These are phyloP conservation scores for Wallemia ichthyophaga DNA, from an alignment of 1,284 basidiomycete genomes.

Conservation along the genomic window DNA sequence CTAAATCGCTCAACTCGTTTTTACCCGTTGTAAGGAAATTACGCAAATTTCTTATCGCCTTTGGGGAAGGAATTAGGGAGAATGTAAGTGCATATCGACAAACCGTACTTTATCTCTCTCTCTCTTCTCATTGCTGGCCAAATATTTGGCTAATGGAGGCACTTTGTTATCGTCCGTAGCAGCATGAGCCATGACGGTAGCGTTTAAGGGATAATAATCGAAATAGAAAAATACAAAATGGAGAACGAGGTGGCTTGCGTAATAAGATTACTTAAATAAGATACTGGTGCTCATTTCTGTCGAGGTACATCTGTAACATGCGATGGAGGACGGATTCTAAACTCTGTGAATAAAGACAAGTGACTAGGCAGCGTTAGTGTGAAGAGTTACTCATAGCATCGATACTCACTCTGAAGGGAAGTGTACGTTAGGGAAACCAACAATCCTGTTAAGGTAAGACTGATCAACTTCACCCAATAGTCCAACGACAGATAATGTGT, in stretches of 20 bases:
- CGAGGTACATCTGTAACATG: not conserved
- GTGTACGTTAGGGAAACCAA: slow-evolving; percentile 89
- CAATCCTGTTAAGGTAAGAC: slow-evolving; percentile 57
- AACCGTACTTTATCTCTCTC: slow-evolving; percentile 45
- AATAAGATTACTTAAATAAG: not conserved
- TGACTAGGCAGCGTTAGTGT: not conserved
- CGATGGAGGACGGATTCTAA: not conserved
- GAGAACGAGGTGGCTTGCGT: not conserved
- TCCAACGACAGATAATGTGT: slow-evolving; percentile 49
- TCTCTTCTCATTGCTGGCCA: slow-evolving; percentile 71
- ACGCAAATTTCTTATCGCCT: slow-evolving; percentile 16
- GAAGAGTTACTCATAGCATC: slow-evolving; percentile 2
- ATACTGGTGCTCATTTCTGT: not conserved
- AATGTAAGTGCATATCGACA: slow-evolving; percentile 8
- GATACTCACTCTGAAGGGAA: slow-evolving; percentile 70
- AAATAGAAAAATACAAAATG: not conserved
- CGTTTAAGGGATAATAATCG: not conserved
- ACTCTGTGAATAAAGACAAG: not conserved
- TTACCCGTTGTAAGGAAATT: slow-evolving; percentile 6
- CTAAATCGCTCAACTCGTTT: slow-evolving; percentile 24
- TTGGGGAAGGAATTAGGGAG: not conserved
- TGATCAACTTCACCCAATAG: slow-evolving; percentile 69
- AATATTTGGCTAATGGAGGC: slow-evolving; percentile 49
- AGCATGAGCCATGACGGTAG: not conserved
- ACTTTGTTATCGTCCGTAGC: slow-evolving; percentile 1